phyloP scores from a whole-genome alignment of 2,329 filamentous ascomycete species.

The Pseudogymnoascus sp. region DNA sequence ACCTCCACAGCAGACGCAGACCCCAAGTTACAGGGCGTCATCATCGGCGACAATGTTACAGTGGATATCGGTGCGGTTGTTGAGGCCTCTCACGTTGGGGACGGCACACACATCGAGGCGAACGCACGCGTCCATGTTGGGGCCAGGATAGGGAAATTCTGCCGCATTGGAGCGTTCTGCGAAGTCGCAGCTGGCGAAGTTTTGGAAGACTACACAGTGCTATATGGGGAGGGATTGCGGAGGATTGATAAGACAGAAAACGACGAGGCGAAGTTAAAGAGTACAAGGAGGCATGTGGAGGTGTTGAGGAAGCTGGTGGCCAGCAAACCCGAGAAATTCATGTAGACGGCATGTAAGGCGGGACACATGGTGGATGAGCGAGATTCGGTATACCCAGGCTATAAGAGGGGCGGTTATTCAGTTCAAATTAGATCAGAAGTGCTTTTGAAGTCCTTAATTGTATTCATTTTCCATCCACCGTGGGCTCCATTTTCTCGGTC shows the following conservation, averaged over 20 bases:
- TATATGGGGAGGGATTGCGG: conserved; percentile 56
- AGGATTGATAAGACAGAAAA: conserved; percentile 52
- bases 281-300: conserved; percentile 59
- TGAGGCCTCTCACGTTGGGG: conserved; percentile 42
- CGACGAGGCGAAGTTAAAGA: conserved; percentile 53
- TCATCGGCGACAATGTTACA: conserved; percentile 51
- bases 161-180: conserved; percentile 60
- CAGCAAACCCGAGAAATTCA: conserved; percentile 49
- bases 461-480: conserved; percentile 2
- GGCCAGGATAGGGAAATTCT: conserved; percentile 57
- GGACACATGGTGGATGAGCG: background rate
- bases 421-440: background rate
- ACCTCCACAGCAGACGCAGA: conserved; percentile 13
- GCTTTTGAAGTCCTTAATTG: conserved; percentile 5
- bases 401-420: background rate
- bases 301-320: conserved; percentile 58
- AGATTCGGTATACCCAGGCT: background rate
- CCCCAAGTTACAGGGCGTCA: conserved; percentile 31
- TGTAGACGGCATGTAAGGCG: conserved; percentile 19
- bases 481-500: background rate
- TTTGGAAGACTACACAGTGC: conserved; percentile 59
- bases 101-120: conserved; percentile 53
- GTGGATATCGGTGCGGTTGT: conserved; percentile 52
- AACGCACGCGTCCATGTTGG: conserved; percentile 52
- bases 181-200: conserved; percentile 48